Evolutionary conservation across 2,329 filamentous ascomycete species (phyloP).

Genomic region (Epichloe amarillans): DNA sequence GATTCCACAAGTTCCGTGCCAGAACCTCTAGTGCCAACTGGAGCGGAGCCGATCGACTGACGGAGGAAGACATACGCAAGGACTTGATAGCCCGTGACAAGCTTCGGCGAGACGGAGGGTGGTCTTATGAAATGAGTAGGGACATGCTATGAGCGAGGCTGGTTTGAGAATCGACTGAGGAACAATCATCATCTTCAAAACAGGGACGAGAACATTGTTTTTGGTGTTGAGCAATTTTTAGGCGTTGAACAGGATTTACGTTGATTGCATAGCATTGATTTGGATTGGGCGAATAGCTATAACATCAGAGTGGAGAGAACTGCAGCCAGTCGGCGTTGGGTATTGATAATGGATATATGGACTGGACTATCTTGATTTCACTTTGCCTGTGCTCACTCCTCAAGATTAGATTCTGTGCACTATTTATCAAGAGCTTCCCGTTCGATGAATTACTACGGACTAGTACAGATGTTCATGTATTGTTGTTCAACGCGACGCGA

Average conservation of each 20-base stretch:
- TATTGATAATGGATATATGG: not conserved
- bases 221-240: not conserved
- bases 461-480: not conserved
- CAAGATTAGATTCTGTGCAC: too few species aligned
- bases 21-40: constrained; percentile 93
- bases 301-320: not conserved
- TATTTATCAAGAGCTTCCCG: not conserved
- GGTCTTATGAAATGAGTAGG: constrained; percentile 54
- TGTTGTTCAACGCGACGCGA: not conserved
- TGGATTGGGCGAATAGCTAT: not conserved
- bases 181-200: not conserved
- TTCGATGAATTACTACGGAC: not conserved
- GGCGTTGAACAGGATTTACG: constrained; percentile 1
- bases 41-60: constrained; percentile 69
- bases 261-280: constrained; percentile 5
- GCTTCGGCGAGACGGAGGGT: constrained; percentile 71
- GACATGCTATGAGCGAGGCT: constrained; percentile 25
- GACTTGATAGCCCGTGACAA: constrained; percentile 70
- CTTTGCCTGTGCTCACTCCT: not conserved
- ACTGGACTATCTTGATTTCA: not conserved
- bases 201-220: not conserved
- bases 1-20: constrained; percentile 75
- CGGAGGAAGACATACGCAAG: constrained; percentile 72
- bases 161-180: not conserved
- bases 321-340: not conserved